Evolutionary conservation across 1,284 basidiomycete species (phyloP).

Genomic region (Megacollybia platyphylla): DNA sequence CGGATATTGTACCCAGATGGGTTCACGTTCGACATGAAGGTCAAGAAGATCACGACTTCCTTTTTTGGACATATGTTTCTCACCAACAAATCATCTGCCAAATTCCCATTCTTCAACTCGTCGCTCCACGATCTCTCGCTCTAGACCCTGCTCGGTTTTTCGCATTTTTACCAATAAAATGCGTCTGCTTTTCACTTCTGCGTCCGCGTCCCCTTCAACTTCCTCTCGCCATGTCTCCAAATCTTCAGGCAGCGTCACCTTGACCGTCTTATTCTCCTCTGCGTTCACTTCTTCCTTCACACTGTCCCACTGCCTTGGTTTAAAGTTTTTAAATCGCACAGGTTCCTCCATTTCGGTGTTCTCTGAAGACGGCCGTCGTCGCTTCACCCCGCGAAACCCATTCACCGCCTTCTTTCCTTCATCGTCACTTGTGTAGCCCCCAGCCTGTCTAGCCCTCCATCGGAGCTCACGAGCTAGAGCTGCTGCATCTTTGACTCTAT

Average conservation of each 20-base stretch:
- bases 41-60: background rate
- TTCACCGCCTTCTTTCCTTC: conserved; percentile 28
- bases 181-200: conserved; percentile 30
- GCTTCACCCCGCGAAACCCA: conserved; percentile 25
- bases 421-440: conserved; percentile 58
- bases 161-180: conserved; percentile 49
- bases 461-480: conserved; percentile 71
- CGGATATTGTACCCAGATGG: conserved; percentile 14
- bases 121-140: conserved; percentile 59
- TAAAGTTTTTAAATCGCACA: conserved; percentile 49
- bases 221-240: conserved; percentile 20
- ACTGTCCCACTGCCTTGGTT: conserved; percentile 51
- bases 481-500: conserved; percentile 68
- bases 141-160: conserved; percentile 39
- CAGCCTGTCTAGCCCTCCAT: conserved; percentile 61
- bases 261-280: conserved; percentile 20
- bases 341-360: conserved; percentile 13
- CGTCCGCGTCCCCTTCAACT: conserved; percentile 25
- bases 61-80: no score
- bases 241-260: conserved; percentile 21
- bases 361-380: conserved; percentile 34
- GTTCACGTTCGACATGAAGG: conserved; percentile 16
- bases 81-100: no score
- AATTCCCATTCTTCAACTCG: conserved; percentile 46
- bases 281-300: conserved; percentile 29